phyloP scores from a whole-genome alignment of 1,284 basidiomycete genomes.

The Apiotrichum porosum region DNA sequence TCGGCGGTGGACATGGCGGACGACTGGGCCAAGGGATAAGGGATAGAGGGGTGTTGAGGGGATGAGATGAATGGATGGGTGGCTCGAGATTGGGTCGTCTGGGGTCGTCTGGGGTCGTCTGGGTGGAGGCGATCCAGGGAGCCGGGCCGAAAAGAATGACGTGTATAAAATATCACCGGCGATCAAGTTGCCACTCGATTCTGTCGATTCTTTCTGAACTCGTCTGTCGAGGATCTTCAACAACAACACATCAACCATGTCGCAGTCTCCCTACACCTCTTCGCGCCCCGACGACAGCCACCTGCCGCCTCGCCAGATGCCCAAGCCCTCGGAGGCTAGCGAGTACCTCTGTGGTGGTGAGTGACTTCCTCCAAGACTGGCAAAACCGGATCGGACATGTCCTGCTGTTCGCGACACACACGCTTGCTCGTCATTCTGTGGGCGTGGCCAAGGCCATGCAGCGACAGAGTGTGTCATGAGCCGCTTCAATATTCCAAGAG shows the following conservation, averaged over 20 bases:
- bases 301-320: conserved; percentile 29
- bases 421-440: too few relatives aligned
- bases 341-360: conserved; percentile 90
- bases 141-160: not conserved
- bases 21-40: not conserved
- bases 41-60: not conserved
- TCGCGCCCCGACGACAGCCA: conserved; percentile 25
- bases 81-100: not conserved
- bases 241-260: conserved; percentile 21
- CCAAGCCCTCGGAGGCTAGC: conserved; percentile 56
- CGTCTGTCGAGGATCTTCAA: not conserved
- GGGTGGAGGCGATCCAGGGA: not conserved
- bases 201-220: not conserved
- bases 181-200: not conserved
- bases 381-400: too few relatives aligned
- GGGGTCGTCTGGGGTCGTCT: not conserved
- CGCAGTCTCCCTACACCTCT: conserved; percentile 35
- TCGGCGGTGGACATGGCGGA: conserved; percentile 24
- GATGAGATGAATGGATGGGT: not conserved
- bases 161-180: not conserved
- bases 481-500: too few relatives aligned
- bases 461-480: too few relatives aligned
- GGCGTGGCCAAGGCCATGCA: too few relatives aligned
- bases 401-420: too few relatives aligned
- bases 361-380: too few relatives aligned